phyloP scores from a whole-genome alignment of 2,329 filamentous ascomycete genomes.

The Aspergillus udagawae region DNA sequence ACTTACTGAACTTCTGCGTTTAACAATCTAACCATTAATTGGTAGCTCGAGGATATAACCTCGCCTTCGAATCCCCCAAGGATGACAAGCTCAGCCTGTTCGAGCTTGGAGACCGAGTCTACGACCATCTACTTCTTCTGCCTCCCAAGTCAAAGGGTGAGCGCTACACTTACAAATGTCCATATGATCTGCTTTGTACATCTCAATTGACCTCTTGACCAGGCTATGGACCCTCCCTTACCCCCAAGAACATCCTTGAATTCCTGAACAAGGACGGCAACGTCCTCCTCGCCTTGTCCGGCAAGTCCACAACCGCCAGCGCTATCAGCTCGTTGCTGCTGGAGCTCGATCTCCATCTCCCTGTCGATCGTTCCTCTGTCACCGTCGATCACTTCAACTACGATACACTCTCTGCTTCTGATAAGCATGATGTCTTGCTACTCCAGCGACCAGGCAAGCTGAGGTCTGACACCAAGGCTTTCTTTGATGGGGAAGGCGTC shows the following conservation, averaged over 20 bases:
- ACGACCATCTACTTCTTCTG: conserved; percentile 86
- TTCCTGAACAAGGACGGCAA: conserved; percentile 92
- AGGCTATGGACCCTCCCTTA: conserved; percentile 85
- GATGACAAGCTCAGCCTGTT: conserved; percentile 74
- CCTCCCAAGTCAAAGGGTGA: conserved; percentile 86
- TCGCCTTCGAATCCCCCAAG: conserved; percentile 80
- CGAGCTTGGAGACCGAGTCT: conserved; percentile 78
- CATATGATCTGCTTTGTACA: not conserved
- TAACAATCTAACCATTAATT: conserved; percentile 10
- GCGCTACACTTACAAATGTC: not conserved
- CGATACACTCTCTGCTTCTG: conserved; percentile 69
- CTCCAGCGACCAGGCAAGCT: conserved; percentile 64
- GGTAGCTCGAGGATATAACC: conserved; percentile 74
- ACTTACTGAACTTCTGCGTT: conserved; percentile 1
- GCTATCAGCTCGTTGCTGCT: conserved; percentile 74
- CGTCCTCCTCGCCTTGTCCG: conserved; percentile 78
- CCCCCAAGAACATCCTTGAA: conserved; percentile 78
- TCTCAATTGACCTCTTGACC: conserved; percentile 23
- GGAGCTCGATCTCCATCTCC: conserved; percentile 86
- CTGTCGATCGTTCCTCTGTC: conserved; percentile 75
- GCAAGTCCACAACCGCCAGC: conserved; percentile 64
- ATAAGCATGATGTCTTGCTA: conserved; percentile 84
- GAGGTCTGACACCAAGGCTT: conserved; percentile 68
- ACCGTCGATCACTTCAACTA: conserved; percentile 97
- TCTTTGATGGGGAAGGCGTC: conserved; percentile 66